Evolutionary conservation across 1,139 yeast species (phyloP), one percentile per base, ranked within the genome.

Genomic region (Taphrina deformans): DNA sequence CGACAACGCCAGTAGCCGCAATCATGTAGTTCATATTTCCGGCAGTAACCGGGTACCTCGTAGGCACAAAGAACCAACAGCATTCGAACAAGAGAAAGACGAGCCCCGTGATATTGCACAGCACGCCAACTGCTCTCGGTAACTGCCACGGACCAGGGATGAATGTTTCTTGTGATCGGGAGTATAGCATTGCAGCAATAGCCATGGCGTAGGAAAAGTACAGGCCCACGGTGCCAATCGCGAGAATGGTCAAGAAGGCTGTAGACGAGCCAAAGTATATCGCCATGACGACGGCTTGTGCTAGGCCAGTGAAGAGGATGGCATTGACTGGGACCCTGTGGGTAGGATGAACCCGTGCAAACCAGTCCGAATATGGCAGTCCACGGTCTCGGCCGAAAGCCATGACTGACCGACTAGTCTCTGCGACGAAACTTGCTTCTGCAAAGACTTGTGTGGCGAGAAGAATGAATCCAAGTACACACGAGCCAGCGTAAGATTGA

Each of bases 371-470:
- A 71, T 78, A 83, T 0, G 96, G 96, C 63, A 89, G 76, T 0
- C 93, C 96, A 50, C 88, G 89, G 74, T 89, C 96, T 76, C 96
- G 82, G 62, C 96, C 91, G 76, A 89, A 85, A 29, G 92, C 89
- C 74, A 83, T 89, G 0, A 91, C 87, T 12, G 89, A 83, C 79
- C 96, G 83, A 4, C 95, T 87, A 1, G 93, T 89, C 0, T 95
- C 88, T 0, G 96, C 89, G 55, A 89, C 80, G 27, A 9, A 93
- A 80, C 41, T 96, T 66, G 88, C 85, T 3, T 91, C 86, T 51
- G 91, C 93, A 73, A 88, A 87, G 23, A 87, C 71, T 51, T 88
- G 83, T 26, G 93, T 87, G 0, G 92, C 91, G 48, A 87, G 78
- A 67, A 88, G 81, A 71, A 88, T 78, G 26, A 88, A 75, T 1